phyloP scores from a whole-genome alignment of 208 protist species.

The Crithidia thermophila region DNA sequence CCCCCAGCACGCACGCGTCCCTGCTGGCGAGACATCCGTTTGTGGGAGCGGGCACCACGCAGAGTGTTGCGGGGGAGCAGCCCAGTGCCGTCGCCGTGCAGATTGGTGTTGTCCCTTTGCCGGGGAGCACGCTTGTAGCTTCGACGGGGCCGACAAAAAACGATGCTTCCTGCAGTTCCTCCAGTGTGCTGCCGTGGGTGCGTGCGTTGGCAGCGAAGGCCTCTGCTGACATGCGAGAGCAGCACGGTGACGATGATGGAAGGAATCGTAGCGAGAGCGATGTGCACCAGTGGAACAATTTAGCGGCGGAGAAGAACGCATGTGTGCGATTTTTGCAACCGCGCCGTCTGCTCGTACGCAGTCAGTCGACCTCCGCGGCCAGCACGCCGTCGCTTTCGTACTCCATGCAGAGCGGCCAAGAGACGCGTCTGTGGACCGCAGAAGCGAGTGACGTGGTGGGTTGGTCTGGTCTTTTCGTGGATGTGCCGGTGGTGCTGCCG shows the following conservation, averaged over 20 bases:
- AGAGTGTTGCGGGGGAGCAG: too few relatives aligned
- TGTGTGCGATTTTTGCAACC: slow-evolving; percentile 4
- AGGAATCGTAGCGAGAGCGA: too few relatives aligned
- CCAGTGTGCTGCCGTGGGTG: slow-evolving; percentile 8
- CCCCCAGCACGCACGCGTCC: too few relatives aligned
- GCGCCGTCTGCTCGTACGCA: background rate
- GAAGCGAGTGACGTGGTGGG: slow-evolving; percentile 44
- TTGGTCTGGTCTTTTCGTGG: slow-evolving; percentile 47
- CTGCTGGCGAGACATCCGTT: too few relatives aligned
- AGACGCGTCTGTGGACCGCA: background rate
- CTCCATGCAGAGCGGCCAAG: background rate
- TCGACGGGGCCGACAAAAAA: too few relatives aligned
- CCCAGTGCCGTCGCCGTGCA: slow-evolving; percentile 27
- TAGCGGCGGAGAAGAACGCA: background rate
- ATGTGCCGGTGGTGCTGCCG: slow-evolving; percentile 43
- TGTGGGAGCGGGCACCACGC: too few relatives aligned
- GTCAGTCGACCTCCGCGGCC: background rate
- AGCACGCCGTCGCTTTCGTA: background rate
- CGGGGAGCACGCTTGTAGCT: slow-evolving; percentile 12
- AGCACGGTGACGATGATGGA: too few relatives aligned
- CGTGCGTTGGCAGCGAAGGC: background rate
- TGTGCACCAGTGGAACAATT: too few relatives aligned
- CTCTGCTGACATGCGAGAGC: too few relatives aligned
- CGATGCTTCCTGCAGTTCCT: too few relatives aligned
- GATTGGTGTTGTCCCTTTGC: slow-evolving; percentile 60